phyloP scores from a whole-genome alignment of 2,329 filamentous ascomycete species.

The Hyphodiscus sp. region DNA sequence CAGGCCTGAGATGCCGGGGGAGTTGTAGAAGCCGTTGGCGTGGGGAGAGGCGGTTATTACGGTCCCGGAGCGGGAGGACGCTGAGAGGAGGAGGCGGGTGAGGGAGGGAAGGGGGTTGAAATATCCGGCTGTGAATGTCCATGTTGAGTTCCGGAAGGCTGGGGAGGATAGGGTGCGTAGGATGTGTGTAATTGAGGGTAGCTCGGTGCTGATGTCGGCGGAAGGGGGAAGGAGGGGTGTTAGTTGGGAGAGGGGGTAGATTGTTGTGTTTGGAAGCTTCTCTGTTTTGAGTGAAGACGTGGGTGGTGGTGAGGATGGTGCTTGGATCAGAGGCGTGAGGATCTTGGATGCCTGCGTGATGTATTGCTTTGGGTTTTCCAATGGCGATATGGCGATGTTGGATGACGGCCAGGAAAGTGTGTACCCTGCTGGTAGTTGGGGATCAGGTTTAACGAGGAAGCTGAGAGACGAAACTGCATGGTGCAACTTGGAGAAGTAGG shows the following conservation, averaged over 20 bases:
- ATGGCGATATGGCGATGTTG: constrained; percentile 70
- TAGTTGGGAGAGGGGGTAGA: constrained; percentile 85
- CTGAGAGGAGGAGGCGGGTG: constrained; percentile 70
- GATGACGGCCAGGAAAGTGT: constrained; percentile 64
- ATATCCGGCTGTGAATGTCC: constrained; percentile 97
- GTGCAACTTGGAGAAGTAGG: constrained; percentile 78
- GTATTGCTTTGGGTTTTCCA: constrained; percentile 64
- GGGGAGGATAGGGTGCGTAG: constrained; percentile 61
- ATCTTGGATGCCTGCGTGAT: constrained; percentile 60
- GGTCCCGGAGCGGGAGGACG: constrained; percentile 63
- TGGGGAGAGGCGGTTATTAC: constrained; percentile 89
- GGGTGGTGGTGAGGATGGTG: constrained; percentile 14
- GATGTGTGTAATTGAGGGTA: constrained; percentile 71
- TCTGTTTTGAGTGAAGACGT: not conserved
- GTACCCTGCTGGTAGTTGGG: constrained; percentile 48
- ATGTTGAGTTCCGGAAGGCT: constrained; percentile 62
- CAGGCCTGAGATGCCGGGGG: constrained; percentile 80
- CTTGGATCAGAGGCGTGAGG: constrained; percentile 57
- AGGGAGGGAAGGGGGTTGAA: constrained; percentile 92
- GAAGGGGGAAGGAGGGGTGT: constrained; percentile 72
- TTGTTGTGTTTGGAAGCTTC: constrained; percentile 51
- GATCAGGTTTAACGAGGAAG: constrained; percentile 65
- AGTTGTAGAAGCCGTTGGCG: constrained; percentile 93
- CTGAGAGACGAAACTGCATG: constrained; percentile 71
- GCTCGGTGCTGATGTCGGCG: constrained; percentile 79